A percentile compares a stretch with the other conserved stretches of the same genome.
Conservation (phyloP, 1,139 yeast species). For the Spencermartinsiella ligniputridi region DNA sequence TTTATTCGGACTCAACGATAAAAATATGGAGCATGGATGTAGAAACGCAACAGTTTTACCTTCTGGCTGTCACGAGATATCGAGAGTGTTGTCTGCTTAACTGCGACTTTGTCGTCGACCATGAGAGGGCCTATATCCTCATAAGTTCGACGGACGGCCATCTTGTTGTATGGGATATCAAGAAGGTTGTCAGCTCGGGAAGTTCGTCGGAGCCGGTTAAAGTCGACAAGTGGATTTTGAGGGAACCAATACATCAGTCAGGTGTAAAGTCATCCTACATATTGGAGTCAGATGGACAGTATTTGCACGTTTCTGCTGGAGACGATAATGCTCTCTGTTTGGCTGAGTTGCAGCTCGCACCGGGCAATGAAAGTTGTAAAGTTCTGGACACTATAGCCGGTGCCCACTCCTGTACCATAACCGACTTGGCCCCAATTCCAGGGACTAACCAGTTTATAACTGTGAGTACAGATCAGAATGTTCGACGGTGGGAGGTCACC, state of each 20-base stretch:
- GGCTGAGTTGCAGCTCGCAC: slow-evolving; percentile 35
- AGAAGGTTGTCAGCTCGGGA: neutral
- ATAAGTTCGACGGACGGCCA: slow-evolving; percentile 83
- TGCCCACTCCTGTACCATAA: slow-evolving; percentile 87
- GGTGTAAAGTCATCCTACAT: slow-evolving; percentile 58
- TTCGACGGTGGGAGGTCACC: slow-evolving; percentile 56
- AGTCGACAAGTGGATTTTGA: slow-evolving; percentile 28
- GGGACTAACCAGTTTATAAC: slow-evolving; percentile 35
- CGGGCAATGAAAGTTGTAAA: slow-evolving; percentile 24
- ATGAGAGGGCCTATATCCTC: slow-evolving; percentile 36
- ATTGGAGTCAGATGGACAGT: neutral
- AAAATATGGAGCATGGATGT: slow-evolving; percentile 60
- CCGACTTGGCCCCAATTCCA: slow-evolving; percentile 47
- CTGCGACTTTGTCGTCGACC: slow-evolving; percentile 43
- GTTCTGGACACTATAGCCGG: slow-evolving; percentile 36
- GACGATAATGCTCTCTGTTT: slow-evolving; percentile 78
- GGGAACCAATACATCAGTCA: slow-evolving; percentile 71
- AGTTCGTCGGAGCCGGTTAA: neutral
- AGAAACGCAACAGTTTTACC: slow-evolving; percentile 39
- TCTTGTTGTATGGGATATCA: slow-evolving; percentile 55
- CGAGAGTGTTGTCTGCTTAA: slow-evolving; percentile 73
- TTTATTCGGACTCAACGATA: slow-evolving; percentile 79
- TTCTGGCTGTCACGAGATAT: slow-evolving; percentile 50
- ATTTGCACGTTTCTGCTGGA: slow-evolving; percentile 65
- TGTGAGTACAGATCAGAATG: slow-evolving; percentile 74